Evolutionary conservation across 148 eudicot genomes (phyloP), one percentile per base, ranked within the genome.

Genomic region (Cornus controversa): DNA sequence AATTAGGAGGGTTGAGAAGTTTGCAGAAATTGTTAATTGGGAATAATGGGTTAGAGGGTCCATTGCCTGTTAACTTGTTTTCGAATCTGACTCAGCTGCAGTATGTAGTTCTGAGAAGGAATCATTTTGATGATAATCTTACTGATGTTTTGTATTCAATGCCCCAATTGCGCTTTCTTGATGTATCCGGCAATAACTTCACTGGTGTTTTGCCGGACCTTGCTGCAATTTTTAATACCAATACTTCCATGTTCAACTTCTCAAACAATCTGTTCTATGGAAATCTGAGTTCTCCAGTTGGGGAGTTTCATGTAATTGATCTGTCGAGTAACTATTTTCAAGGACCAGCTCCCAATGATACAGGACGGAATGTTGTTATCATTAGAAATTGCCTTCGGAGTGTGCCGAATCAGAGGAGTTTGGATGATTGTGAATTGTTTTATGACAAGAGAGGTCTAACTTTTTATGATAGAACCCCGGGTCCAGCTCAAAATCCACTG

Each of bases 221-320:
- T 22, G 24, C 73, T 29, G 22, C 79, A 18, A 28, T 26, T 28
- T 74, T 60, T 27, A 77, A 70, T 66, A 66, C 34, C 25, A 18
- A 40, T 66, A 68, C 58, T 76, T 75, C 67, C 36, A 2, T 58
- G 15, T 83, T 83, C 65, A 76, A 83, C 71, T 69, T 86, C 40
- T 86, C 89, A 15, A 73, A 75, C 66, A 86, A 86, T 83, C 45
- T 23, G 2, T 80, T 86, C 9, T 81, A 71, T 70, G 89, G 89
- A 83, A 81, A 71, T 79, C 54, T 83, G 13, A 75, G 67, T 63
- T 60, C 67, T 66, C 70, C 28, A 18, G 16, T 75, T 64, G 75
- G 57, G 65, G 73, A 54, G 6, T 16, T 80, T 58, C 8, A 3
- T 15, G 42, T 60, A 4, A 8, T 86, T 69, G 89, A 86, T 75